Percentiles rank a stretch among this genome's conserved stretches.
These are phyloP conservation scores for Omphalotus olearius DNA, from an alignment of 1,284 basidiomycete species.

Conservation along the genomic window DNA sequence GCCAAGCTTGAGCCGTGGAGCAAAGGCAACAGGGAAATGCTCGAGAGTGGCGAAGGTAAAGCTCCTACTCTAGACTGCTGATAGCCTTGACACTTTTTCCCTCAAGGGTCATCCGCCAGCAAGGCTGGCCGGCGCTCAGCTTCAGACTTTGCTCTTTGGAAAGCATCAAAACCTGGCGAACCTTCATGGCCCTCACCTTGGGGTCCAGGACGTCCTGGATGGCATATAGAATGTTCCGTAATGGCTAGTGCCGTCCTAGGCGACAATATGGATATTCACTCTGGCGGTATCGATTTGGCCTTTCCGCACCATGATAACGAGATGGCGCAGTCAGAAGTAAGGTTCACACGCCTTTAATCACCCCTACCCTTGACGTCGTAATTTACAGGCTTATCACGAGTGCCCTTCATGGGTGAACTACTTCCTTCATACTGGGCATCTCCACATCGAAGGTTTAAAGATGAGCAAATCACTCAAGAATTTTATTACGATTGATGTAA, in stretches of 20 bases:
- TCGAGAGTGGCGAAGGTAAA: conserved; percentile 92
- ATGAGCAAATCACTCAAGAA: conserved; percentile 99
- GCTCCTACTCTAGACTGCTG: not conserved
- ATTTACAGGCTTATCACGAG: conserved; percentile 80
- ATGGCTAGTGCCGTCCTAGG: conserved; percentile 97
- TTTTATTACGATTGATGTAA: conserved; percentile 96
- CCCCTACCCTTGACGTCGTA: not conserved
- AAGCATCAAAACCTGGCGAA: conserved; percentile 96
- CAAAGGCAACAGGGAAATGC: conserved; percentile 86
- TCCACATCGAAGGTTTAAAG: conserved; percentile 98
- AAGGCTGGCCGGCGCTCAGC: conserved; percentile 58
- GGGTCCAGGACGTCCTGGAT: conserved; percentile 96
- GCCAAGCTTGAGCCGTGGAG: conserved; percentile 97
- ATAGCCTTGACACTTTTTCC: conserved; percentile 35
- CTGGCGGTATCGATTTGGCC: conserved; percentile 93
- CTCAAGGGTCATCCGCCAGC: conserved; percentile 38
- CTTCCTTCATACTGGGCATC: conserved; percentile 97
- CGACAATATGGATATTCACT: conserved; percentile 95
- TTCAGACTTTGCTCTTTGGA: conserved; percentile 98
- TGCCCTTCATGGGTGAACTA: conserved; percentile 98
- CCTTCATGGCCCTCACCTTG: conserved; percentile 96
- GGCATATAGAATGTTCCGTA: conserved; percentile 99
- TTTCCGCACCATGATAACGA: conserved; percentile 99
- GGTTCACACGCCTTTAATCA: conserved; percentile 14
- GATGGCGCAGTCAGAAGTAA: conserved; percentile 93